These are phyloP conservation scores for Kwoniella heveanensis DNA, from an alignment of 768 basidiomycete species.

Conservation along the genomic window DNA sequence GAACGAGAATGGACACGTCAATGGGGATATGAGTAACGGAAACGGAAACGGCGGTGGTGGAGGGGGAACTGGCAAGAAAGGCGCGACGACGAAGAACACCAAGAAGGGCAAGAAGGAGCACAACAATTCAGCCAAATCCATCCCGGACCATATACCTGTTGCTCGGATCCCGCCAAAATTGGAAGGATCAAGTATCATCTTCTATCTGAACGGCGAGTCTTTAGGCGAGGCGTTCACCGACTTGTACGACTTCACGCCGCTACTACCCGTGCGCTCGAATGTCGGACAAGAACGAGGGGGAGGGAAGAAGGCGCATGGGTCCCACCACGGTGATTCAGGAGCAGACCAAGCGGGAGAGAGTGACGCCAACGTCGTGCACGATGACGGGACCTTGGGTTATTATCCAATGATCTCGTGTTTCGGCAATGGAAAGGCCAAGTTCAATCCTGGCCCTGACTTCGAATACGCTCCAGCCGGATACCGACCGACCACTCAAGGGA, in stretches of 20 bases:
- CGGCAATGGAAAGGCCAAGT: constrained; percentile 77
- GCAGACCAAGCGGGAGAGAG: constrained; percentile 10
- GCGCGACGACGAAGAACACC: constrained; percentile 29
- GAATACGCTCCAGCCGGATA: constrained; percentile 33
- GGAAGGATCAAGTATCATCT: constrained; percentile 71
- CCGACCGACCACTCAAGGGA: constrained; percentile 39
- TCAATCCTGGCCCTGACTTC: constrained; percentile 87
- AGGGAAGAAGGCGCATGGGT: constrained; percentile 56
- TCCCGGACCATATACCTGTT: neutral
- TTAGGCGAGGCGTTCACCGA: constrained; percentile 83
- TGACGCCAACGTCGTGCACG: constrained; percentile 71
- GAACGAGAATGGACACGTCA: constrained; percentile 1
- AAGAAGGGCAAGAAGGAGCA: constrained; percentile 33
- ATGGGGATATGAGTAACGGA: neutral
- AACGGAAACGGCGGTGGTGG: constrained; percentile 1
- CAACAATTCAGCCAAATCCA: neutral
- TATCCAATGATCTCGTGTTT: constrained; percentile 93
- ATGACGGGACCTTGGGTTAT: constrained; percentile 93
- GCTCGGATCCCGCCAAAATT: constrained; percentile 23
- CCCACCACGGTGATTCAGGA: neutral
- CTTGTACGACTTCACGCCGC: constrained; percentile 83
- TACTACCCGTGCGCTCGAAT: constrained; percentile 64
- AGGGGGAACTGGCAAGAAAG: constrained; percentile 59
- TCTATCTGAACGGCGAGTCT: constrained; percentile 88
- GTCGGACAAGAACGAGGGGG: constrained; percentile 66